A percentile compares a stretch with the other conserved stretches of the same genome.
phyloP scores from a whole-genome alignment of 148 eudicot genomes.

The Nepenthes mirabilis region DNA sequence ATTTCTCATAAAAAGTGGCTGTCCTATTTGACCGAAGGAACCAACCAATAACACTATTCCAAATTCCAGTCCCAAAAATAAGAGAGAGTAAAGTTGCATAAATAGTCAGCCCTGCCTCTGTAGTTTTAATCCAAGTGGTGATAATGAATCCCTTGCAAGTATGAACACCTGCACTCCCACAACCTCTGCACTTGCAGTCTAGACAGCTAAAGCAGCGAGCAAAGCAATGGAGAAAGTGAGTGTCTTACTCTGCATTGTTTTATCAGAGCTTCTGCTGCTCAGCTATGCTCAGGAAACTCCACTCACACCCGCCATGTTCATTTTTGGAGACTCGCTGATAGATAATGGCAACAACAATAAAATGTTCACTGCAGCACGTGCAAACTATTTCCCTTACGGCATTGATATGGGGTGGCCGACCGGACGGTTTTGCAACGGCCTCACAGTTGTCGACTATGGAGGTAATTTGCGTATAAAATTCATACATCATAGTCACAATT shows the following conservation, averaged over 20 bases:
- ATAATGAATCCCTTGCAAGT: neutral
- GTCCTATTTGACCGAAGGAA: too few species aligned
- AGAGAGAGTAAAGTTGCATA: too few species aligned
- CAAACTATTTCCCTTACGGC: constrained; percentile 35
- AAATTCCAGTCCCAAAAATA: too few species aligned
- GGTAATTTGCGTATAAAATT: constrained; percentile 11
- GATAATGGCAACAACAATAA: constrained; percentile 39
- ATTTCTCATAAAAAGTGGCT: too few species aligned
- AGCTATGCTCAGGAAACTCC: constrained; percentile 10
- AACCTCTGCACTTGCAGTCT: neutral
- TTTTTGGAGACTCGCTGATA: constrained; percentile 35
- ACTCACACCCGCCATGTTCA: constrained; percentile 31
- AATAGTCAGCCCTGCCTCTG: too few species aligned
- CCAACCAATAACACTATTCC: too few species aligned
- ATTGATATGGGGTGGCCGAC: constrained; percentile 29
- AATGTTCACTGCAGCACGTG: constrained; percentile 24
- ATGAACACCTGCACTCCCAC: neutral
- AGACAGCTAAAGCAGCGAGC: constrained; percentile 7
- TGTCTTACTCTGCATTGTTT: neutral
- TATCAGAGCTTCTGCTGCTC: neutral
- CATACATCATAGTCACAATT: neutral
- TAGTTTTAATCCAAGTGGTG: too few species aligned
- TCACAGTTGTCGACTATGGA: constrained; percentile 40
- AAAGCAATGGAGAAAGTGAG: constrained; percentile 9
- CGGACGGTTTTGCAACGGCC: constrained; percentile 33